Evolutionary conservation across 2,329 filamentous ascomycete genomes (phyloP).

Genomic region (Calycina herbarum): DNA sequence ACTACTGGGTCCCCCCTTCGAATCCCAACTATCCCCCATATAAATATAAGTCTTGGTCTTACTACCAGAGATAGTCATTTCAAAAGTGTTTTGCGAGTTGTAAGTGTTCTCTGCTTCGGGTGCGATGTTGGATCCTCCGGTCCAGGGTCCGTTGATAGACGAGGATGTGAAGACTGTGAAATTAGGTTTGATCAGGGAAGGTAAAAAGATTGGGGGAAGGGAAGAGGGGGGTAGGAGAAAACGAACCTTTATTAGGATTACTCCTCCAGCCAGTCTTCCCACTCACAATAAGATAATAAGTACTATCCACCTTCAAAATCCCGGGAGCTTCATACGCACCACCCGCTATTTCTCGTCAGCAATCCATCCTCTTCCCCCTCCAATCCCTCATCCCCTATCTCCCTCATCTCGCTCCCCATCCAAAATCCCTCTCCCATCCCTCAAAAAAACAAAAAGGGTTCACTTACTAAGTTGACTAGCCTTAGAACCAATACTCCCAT

Average conservation of each 20-base stretch:
- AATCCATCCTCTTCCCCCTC: no score
- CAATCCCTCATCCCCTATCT: no score
- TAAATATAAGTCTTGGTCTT: conserved; percentile 40
- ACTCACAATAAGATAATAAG: conserved; percentile 42
- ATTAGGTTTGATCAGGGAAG: neutral
- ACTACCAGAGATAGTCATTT: conserved; percentile 39
- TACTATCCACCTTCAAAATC: conserved; percentile 37
- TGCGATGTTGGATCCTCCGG: conserved; percentile 40
- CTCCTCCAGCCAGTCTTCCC: conserved; percentile 41
- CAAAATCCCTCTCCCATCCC: no score
- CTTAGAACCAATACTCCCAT: conserved; percentile 40
- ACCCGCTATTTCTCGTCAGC: neutral
- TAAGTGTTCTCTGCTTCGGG: conserved; percentile 40
- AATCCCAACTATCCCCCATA: conserved; percentile 43
- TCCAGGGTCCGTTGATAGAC: conserved; percentile 39
- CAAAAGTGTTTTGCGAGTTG: conserved; percentile 41
- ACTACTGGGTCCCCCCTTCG: conserved; percentile 37
- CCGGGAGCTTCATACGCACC: conserved; percentile 42
- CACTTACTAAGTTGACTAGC: conserved; percentile 30
- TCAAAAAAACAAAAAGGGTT: neutral
- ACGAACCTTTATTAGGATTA: conserved; percentile 40
- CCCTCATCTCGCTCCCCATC: no score
- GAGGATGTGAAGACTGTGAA: conserved; percentile 35
- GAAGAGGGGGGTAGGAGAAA: neutral
- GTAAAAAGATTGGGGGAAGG: neutral